Base-by-base conservation (phyloP, 768 basidiomycete species). In the Tephrocybe sp. region DNA sequence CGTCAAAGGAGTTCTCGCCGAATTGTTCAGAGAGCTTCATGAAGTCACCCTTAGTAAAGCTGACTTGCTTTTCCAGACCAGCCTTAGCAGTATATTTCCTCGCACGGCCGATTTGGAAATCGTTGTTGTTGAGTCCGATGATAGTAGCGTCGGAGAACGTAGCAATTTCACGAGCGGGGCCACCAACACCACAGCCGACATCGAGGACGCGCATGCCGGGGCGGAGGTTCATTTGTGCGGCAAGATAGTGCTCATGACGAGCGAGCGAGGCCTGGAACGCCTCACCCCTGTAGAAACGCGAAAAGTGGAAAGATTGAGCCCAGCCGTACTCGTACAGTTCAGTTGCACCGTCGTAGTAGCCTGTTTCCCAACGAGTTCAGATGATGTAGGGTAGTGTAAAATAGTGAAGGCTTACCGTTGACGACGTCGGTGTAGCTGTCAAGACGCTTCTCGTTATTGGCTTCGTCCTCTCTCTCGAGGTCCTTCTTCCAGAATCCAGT, bases 111-210 rank as follows among this genome's bases (percentile, higher is more conserved):
- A 98, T 73, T 72, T 98, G 97, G 78, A 91, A 97, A 56, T 88
- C 89, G 70, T 98, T 98, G 79, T 96, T 98, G 76, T 97, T 98
- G 55, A 97, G 57, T 35, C 95, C 95, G 57, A 89, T 73, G 56
- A 98, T 85, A 49, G 83, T 73, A 32, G 80, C 87, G 64, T 97
- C 95, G 7, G 90, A 73, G 72, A 98, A 99, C 39, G 80, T 82
- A 4, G 93, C 90, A 61, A 99, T 99, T 68, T 94, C 91, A 42
- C 96, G 83, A 8, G 97, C 97, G 19, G 97, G 97, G 0, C 97
- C 97, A 42, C 97, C 97, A 48, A 99, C 88, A 66, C 97, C 97
- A 68, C 97, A 98, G 3, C 97, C 97, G 52, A 99, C 95, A 64
- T 99, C 97, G 53, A 99, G 86, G 36, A 99, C 95, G 31, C 87